Conservation (phyloP, 257 asterid genomes). For the Plantago elongata region DNA sequence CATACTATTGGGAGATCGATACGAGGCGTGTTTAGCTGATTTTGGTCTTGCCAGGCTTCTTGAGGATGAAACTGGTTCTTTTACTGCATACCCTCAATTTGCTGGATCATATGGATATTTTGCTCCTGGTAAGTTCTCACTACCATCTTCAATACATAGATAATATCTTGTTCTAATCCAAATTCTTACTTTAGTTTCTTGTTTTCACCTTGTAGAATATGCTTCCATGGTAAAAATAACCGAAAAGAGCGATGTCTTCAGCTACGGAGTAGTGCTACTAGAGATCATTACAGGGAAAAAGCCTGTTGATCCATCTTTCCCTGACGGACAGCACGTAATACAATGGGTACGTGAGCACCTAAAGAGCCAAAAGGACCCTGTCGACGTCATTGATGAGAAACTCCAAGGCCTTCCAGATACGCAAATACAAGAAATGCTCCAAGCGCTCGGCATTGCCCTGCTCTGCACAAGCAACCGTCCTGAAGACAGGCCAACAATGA, state of each 20-base stretch:
- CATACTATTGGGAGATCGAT: slow-evolving; percentile 40
- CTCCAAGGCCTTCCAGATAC: slow-evolving; percentile 55
- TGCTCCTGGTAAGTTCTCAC: slow-evolving; percentile 46
- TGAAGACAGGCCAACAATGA: slow-evolving; percentile 54
- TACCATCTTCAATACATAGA: not conserved
- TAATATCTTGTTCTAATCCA: no score
- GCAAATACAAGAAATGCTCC: slow-evolving; percentile 59
- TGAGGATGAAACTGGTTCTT: slow-evolving; percentile 36
- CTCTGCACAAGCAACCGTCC: slow-evolving; percentile 55
- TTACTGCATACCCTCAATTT: slow-evolving; percentile 42
- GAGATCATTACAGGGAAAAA: slow-evolving; percentile 55
- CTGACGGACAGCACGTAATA: slow-evolving; percentile 46
- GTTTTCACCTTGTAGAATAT: slow-evolving; percentile 31
- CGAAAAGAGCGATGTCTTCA: slow-evolving; percentile 52
- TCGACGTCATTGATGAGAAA: slow-evolving; percentile 41
- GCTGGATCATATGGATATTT: slow-evolving; percentile 69
- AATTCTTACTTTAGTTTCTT: not conserved
- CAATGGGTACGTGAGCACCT: slow-evolving; percentile 53
- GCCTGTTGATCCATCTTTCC: slow-evolving; percentile 53
- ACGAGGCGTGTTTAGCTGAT: slow-evolving; percentile 52
- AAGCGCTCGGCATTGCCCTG: slow-evolving; percentile 51
- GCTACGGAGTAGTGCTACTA: slow-evolving; percentile 51
- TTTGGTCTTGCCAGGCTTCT: slow-evolving; percentile 56
- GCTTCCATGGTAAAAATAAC: slow-evolving; percentile 50
- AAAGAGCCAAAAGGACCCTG: slow-evolving; percentile 40